These are phyloP conservation scores for Didymella arachidicola DNA, from an alignment of 2,329 filamentous ascomycete species.

Conservation along the genomic window DNA sequence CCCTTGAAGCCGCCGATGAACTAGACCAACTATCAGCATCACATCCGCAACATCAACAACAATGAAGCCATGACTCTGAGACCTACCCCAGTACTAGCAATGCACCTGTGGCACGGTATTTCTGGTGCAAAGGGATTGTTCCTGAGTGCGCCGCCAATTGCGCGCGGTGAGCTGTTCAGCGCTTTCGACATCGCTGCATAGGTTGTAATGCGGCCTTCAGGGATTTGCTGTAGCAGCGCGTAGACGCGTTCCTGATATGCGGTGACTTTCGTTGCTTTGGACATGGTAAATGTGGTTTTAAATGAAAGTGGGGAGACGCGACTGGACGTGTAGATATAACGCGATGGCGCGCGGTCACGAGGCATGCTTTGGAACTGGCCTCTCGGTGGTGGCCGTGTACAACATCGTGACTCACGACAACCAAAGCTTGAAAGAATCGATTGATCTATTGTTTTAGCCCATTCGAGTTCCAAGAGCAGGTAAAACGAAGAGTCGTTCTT, in stretches of 20 bases:
- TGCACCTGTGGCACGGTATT: constrained; percentile 82
- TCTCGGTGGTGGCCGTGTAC: constrained; percentile 14
- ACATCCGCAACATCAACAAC: too few relatives aligned
- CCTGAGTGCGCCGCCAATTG: constrained; percentile 78
- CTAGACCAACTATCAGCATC: constrained; percentile 18
- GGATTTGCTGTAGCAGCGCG: constrained; percentile 77
- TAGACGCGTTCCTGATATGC: constrained; percentile 64
- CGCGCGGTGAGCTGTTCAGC: constrained; percentile 74
- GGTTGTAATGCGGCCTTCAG: constrained; percentile 76
- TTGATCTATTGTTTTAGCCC: too few relatives aligned
- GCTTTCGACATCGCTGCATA: constrained; percentile 76
- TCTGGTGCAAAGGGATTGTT: constrained; percentile 82
- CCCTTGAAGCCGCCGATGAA: constrained; percentile 74
- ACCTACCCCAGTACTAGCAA: constrained; percentile 73
- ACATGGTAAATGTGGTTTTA: constrained; percentile 21
- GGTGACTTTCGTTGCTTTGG: constrained; percentile 41
- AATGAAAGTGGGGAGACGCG: constrained; percentile 10
- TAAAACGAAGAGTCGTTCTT: too few relatives aligned
- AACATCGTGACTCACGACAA: background rate
- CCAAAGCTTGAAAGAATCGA: background rate
- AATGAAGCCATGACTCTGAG: too few relatives aligned
- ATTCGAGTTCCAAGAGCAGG: too few relatives aligned
- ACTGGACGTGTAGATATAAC: constrained; percentile 22
- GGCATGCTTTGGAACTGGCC: constrained; percentile 46
- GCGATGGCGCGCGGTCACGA: constrained; percentile 36